Percentiles rank a stretch among this genome's conserved stretches.
Evolutionary conservation across 305 asterid species (phyloP).

Genomic region (Fraxinus angustifolia): DNA sequence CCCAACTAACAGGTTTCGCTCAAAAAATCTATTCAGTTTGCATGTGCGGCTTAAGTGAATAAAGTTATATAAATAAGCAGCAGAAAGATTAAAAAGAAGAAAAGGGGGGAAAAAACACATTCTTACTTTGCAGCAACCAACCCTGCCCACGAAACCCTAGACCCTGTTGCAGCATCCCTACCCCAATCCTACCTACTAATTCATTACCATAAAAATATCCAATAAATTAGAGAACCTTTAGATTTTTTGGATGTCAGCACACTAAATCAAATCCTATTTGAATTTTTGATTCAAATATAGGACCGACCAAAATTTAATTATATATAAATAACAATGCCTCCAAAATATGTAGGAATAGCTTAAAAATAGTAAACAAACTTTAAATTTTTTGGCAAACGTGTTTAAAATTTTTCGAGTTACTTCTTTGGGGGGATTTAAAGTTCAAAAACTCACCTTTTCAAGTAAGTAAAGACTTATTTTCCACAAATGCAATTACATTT

Average conservation of each 20-base stretch:
- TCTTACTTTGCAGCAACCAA: too few species aligned
- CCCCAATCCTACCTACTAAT: background rate
- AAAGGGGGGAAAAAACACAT: too few species aligned
- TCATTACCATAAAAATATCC: background rate
- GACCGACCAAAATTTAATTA: background rate
- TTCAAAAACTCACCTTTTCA: background rate
- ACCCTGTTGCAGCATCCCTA: background rate
- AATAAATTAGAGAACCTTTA: background rate
- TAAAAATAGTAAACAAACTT: background rate
- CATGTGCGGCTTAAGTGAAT: too few species aligned
- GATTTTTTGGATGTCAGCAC: background rate
- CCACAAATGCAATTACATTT: background rate
- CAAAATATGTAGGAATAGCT: background rate
- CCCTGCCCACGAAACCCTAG: background rate
- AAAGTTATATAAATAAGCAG: too few species aligned
- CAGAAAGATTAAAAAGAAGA: too few species aligned
- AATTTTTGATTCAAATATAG: background rate
- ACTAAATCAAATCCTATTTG: background rate
- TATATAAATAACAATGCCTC: background rate
- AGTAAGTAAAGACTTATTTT: background rate
- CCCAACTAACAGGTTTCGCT: background rate
- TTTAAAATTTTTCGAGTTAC: background rate
- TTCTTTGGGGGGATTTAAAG: background rate
- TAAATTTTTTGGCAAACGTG: background rate
- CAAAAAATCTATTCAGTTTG: too few species aligned